Percentiles rank a stretch among this genome's conserved stretches.
Evolutionary conservation across 768 basidiomycete genomes (phyloP).

Genomic region (Calocybe gangraenosa): DNA sequence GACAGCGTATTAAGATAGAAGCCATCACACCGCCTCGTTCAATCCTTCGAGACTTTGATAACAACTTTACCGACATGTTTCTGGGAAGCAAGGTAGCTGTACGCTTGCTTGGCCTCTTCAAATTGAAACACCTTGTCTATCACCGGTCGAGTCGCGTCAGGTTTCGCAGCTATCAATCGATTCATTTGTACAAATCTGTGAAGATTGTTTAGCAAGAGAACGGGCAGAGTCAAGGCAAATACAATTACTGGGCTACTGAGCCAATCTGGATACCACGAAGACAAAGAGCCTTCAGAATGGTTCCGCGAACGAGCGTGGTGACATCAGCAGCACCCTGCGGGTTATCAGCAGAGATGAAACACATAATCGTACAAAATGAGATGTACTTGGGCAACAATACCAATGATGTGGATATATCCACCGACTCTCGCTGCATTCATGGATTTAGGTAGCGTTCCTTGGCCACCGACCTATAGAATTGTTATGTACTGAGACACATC

Average conservation of each 20-base stretch:
- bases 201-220: not conserved
- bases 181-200: slow-evolving; percentile 51
- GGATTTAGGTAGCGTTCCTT: slow-evolving; percentile 44
- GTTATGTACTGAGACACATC: too few species aligned
- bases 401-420: slow-evolving; percentile 48
- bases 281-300: slow-evolving; percentile 35
- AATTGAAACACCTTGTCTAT: slow-evolving; percentile 58
- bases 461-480: slow-evolving; percentile 54
- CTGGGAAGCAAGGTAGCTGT: slow-evolving; percentile 47
- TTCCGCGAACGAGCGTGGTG: slow-evolving; percentile 18
- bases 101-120: slow-evolving; percentile 48
- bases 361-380: too few species aligned
- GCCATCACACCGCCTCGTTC: too few species aligned
- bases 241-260: slow-evolving; percentile 46
- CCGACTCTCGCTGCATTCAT: slow-evolving; percentile 33
- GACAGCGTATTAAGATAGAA: too few species aligned
- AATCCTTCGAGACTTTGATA: slow-evolving; percentile 34
- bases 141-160: slow-evolving; percentile 40
- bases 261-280: slow-evolving; percentile 55
- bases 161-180: slow-evolving; percentile 38
- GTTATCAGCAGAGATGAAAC: slow-evolving; percentile 13
- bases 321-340: slow-evolving; percentile 22
- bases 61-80: slow-evolving; percentile 61
- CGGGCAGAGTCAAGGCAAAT: not conserved
- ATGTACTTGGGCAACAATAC: slow-evolving; percentile 40